Evolutionary conservation across 768 basidiomycete genomes (phyloP), one percentile per base, ranked within the genome.

Genomic region (Amanita molliuscula): DNA sequence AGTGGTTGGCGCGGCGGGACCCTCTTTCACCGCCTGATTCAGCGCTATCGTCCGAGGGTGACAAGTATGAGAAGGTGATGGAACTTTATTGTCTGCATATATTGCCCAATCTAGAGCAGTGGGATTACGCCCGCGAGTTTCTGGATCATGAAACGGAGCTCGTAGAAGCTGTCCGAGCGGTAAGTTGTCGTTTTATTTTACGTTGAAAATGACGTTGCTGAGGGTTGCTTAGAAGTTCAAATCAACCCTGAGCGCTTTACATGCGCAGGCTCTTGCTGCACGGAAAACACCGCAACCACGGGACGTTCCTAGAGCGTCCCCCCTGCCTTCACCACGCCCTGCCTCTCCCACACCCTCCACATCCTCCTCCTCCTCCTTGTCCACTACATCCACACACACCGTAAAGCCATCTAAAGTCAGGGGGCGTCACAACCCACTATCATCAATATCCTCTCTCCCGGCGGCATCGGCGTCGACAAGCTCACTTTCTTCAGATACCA

Each of bases 61-160:
- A 78, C 42, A 81, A 77, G 15, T 90, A 91, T 56, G 77, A 77
- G 48, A 87, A 84, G 59, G 75, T 88, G 7, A 59, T 91, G 41
- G 87, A 89, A 55, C 62, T 88, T 9, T 92, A 91, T 63, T 81
- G 79, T 56, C 67, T 89, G 13, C 79, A 82, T 51, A 66, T 91
- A 31, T 64, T 92, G 31, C 84, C 88, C 0, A 77, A 77, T 42
- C 61, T 91, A 23, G 78, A 77, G 43, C 81, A 88, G 58, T 91
- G 88, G 88, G 80, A 82, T 16, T 88, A 88, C 57, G 85, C 82
- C 13, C 72, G 68, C 46, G 86, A 88, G 55, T 90, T 89, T 59
- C 59, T 92, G 51, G 69, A 76, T 35, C 85, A 84, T 55, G 88
- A 91, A 59, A 68, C 68, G 21, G 85, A 90, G 58, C 68, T 91